phyloP scores from a whole-genome alignment of 768 basidiomycete genomes.

The Russula sp. region DNA sequence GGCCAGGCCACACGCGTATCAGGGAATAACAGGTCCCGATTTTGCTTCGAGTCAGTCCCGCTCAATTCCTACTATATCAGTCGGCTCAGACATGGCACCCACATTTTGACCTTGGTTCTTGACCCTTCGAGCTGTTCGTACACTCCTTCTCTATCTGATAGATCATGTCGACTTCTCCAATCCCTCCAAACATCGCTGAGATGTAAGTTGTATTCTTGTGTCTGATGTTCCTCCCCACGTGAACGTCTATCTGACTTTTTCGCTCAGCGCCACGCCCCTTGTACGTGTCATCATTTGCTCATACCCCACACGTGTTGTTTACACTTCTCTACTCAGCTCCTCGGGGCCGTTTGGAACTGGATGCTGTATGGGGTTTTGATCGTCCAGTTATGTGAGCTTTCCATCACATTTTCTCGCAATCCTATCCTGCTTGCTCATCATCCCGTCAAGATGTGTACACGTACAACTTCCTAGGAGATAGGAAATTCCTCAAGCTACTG shows the following conservation, averaged over 20 bases:
- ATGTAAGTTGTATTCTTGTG: background rate
- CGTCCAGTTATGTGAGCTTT: conserved; percentile 4
- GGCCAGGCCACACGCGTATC: no score
- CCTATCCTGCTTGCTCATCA: background rate
- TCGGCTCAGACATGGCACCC: no score
- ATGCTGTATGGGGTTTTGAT: conserved; percentile 7
- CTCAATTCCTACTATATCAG: no score
- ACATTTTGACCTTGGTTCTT: no score
- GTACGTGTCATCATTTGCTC: background rate
- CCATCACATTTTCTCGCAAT: background rate
- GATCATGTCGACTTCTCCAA: background rate
- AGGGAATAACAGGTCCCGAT: no score
- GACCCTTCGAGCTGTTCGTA: no score
- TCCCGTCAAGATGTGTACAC: background rate
- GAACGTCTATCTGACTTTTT: background rate
- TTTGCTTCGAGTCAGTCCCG: no score
- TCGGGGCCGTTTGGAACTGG: conserved; percentile 12
- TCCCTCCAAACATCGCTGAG: background rate
- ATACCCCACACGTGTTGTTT: background rate
- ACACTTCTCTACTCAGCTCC: background rate
- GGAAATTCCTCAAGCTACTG: background rate
- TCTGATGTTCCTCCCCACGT: background rate
- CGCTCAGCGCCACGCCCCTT: background rate
- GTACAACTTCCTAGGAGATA: conserved; percentile 10
- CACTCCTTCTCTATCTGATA: background rate